These are phyloP conservation scores for Ogataea paradorogensis DNA, from an alignment of 805 yeast genomes.

Conservation along the genomic window DNA sequence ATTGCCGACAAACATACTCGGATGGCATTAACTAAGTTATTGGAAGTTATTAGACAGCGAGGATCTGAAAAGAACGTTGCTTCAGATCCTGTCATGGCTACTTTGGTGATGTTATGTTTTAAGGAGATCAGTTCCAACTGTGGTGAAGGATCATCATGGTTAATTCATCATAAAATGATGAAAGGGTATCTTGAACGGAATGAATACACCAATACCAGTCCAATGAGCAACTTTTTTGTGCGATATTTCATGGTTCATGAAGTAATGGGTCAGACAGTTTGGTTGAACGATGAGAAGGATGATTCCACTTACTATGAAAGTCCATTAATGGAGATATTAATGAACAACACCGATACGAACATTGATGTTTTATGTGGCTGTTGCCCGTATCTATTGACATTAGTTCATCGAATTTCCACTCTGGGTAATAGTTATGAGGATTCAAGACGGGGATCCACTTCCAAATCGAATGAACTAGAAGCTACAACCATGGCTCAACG, in stretches of 20 bases:
- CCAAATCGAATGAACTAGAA: conserved; percentile 15
- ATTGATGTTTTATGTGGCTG: conserved; percentile 42
- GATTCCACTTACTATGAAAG: conserved; percentile 22
- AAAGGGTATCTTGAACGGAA: conserved; percentile 21
- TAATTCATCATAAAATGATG: conserved; percentile 36
- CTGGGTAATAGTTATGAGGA: conserved; percentile 38
- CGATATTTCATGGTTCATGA: conserved; percentile 41
- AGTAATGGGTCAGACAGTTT: conserved; percentile 43
- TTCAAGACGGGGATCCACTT: conserved; percentile 26
- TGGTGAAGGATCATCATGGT: conserved; percentile 37
- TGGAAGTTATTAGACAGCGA: conserved; percentile 31
- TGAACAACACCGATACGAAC: conserved; percentile 33
- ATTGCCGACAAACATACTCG: conserved; percentile 29
- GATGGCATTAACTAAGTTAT: conserved; percentile 32
- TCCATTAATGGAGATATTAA: conserved; percentile 31
- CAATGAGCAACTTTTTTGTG: conserved; percentile 36
- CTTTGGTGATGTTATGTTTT: conserved; percentile 39
- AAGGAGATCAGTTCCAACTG: conserved; percentile 42
- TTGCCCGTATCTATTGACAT: conserved; percentile 36
- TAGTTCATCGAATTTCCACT: conserved; percentile 36
- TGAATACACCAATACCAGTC: conserved; percentile 23
- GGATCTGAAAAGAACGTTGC: conserved; percentile 21
- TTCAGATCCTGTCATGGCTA: conserved; percentile 42
- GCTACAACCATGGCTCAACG: conserved; percentile 28
- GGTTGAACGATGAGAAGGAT: conserved; percentile 26